Conservation (phyloP, 441 rosid species). For the Aquilaria agallochum region DNA sequence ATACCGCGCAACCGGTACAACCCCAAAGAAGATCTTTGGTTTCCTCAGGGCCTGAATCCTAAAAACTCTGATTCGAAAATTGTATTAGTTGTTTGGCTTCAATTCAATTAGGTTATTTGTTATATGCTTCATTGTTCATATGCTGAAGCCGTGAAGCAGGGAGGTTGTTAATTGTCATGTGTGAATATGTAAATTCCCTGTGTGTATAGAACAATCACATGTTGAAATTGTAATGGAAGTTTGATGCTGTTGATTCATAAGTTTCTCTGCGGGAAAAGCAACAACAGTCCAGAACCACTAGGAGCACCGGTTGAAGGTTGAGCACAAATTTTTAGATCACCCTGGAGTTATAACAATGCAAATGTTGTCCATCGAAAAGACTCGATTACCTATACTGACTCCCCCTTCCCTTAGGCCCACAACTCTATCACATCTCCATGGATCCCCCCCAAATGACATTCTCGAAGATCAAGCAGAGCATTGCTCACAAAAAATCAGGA, state of each 20-base stretch:
- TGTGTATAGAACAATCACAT: conserved; percentile 9
- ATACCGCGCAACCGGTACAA: conserved; percentile 65
- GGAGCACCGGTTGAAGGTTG: too few species aligned
- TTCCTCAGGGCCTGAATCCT: conserved; percentile 26
- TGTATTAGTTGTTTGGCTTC: conserved; percentile 14
- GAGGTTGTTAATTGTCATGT: conserved; percentile 15
- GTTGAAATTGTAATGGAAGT: conserved; percentile 20
- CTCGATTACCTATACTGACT: too few species aligned
- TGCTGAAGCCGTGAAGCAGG: conserved; percentile 10
- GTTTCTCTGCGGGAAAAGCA: neutral
- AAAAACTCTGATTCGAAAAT: conserved; percentile 11
- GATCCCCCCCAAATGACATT: neutral
- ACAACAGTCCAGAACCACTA: neutral
- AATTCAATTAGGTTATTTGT: conserved; percentile 13
- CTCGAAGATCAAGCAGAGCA: conserved; percentile 3
- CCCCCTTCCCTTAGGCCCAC: too few species aligned
- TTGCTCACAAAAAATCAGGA: neutral
- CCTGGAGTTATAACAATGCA: too few species aligned
- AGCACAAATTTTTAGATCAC: too few species aligned
- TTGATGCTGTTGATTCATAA: neutral
- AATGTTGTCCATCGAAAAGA: too few species aligned
- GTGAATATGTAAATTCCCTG: conserved; percentile 8
- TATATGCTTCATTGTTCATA: neutral
- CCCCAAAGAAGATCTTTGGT: conserved; percentile 74
- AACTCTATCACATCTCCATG: too few species aligned